Conservation (phyloP, 1,284 basidiomycete genomes). For the Cutaneotrichosporon cavernicola region DNA sequence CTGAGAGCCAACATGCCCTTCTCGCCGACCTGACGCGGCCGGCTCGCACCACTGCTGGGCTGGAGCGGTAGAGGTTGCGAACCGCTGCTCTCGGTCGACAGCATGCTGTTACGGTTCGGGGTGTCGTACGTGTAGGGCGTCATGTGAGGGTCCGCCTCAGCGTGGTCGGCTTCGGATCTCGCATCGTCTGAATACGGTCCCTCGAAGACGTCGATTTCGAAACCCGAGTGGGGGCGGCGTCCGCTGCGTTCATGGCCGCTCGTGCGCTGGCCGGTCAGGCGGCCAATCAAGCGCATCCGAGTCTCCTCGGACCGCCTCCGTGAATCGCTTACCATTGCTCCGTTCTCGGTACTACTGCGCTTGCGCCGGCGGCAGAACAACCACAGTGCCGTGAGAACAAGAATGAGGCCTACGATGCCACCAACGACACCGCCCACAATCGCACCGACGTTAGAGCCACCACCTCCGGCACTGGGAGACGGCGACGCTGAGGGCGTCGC, state of each 20-base stretch:
- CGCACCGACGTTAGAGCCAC: slow-evolving; percentile 9
- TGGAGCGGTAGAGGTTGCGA: neutral
- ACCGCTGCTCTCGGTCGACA: slow-evolving; percentile 1
- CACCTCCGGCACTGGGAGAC: neutral
- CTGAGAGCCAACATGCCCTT: neutral
- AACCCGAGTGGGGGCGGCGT: slow-evolving; percentile 2
- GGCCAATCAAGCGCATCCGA: neutral
- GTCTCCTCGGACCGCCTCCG: neutral
- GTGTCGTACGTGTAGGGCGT: slow-evolving; percentile 3
- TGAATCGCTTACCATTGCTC: neutral
- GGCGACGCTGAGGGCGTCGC: neutral
- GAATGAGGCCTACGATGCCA: slow-evolving; percentile 7
- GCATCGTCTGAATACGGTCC: neutral
- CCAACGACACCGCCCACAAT: slow-evolving; percentile 24
- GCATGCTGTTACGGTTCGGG: neutral
- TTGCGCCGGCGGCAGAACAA: slow-evolving; percentile 15
- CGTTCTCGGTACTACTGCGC: neutral
- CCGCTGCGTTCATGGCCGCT: neutral
- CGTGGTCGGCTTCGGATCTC: neutral
- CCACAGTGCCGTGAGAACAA: slow-evolving; percentile 12
- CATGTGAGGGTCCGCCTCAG: neutral
- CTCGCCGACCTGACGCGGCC: neutral
- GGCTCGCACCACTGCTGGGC: neutral
- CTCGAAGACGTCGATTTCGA: slow-evolving; percentile 9
- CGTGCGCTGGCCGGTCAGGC: neutral